A percentile compares a stretch with the other conserved stretches of the same genome.
Conservation (phyloP, 129 eudicot genomes). For the Artemisia annua region DNA sequence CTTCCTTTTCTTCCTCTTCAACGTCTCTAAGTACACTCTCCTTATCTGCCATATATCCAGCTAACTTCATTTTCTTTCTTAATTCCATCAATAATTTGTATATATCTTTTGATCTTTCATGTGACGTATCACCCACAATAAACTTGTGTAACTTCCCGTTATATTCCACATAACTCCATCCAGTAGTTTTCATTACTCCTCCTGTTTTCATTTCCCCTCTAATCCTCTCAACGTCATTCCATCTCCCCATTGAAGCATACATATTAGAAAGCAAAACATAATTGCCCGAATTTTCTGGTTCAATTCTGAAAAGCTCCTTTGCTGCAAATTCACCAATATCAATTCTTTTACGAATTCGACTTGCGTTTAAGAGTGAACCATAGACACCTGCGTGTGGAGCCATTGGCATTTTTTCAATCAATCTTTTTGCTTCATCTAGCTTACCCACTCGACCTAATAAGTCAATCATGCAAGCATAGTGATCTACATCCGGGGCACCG, state of each 20-base stretch:
- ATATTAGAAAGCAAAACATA: slow-evolving; percentile 79
- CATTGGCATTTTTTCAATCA: slow-evolving; percentile 69
- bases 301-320: slow-evolving; percentile 63
- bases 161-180: slow-evolving; percentile 80
- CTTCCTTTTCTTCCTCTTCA: slow-evolving; percentile 91
- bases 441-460: slow-evolving; percentile 75
- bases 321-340: slow-evolving; percentile 84
- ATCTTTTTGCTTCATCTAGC: slow-evolving; percentile 67
- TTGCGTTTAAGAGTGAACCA: slow-evolving; percentile 73
- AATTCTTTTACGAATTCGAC: slow-evolving; percentile 69
- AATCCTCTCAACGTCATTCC: slow-evolving; percentile 66
- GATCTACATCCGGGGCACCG: slow-evolving; percentile 62
- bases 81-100: slow-evolving; percentile 49
- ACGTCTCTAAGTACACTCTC: slow-evolving; percentile 69
- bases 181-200: slow-evolving; percentile 57
- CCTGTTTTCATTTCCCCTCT: slow-evolving; percentile 45
- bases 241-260: slow-evolving; percentile 68
- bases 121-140: slow-evolving; percentile 74
- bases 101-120: slow-evolving; percentile 51
- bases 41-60: slow-evolving; percentile 64
- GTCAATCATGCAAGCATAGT: slow-evolving; percentile 86
- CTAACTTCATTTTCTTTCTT: slow-evolving; percentile 54
- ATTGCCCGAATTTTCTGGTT: slow-evolving; percentile 77
- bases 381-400: slow-evolving; percentile 74
- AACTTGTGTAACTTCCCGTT: slow-evolving; percentile 62